These are phyloP conservation scores for Nannochloris sp. DNA, from an alignment of 139 green algal genomes.

Conservation along the genomic window DNA sequence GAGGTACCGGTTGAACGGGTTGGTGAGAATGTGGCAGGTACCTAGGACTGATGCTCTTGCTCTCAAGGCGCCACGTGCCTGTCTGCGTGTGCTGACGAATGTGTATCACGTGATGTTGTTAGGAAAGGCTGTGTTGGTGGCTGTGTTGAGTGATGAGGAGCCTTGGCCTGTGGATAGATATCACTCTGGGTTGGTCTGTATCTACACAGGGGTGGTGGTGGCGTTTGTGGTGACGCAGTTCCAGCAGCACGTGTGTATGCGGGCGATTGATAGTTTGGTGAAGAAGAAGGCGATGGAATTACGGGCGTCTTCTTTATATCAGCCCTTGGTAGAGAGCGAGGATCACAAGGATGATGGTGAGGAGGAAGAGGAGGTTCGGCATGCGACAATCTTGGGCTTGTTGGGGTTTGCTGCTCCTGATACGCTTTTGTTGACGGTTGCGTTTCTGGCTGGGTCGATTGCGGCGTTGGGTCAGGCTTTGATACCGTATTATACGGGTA, in stretches of 20 bases:
- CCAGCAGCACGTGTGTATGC: not conserved
- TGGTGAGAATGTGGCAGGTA: too few relatives aligned
- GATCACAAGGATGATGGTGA: constrained; percentile 4
- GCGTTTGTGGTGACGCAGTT: not conserved
- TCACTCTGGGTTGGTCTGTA: constrained; percentile 28
- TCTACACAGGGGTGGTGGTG: constrained; percentile 23
- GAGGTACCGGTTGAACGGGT: too few relatives aligned
- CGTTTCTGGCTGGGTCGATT: constrained; percentile 42
- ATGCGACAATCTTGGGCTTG: constrained; percentile 39
- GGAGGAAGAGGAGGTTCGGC: not conserved
- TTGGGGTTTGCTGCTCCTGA: constrained; percentile 41
- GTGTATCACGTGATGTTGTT: constrained; percentile 40
- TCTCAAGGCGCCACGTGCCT: not conserved
- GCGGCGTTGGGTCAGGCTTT: constrained; percentile 55
- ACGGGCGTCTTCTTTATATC: not conserved
- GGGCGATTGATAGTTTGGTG: too few relatives aligned
- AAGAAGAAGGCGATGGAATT: not conserved
- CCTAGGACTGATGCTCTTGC: too few relatives aligned
- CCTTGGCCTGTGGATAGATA: constrained; percentile 16
- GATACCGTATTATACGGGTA: constrained; percentile 63
- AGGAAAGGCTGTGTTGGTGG: constrained; percentile 45
- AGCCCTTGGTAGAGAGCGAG: constrained; percentile 25
- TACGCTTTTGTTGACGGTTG: constrained; percentile 37
- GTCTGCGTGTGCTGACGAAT: not conserved
- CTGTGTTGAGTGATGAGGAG: constrained; percentile 32